These are phyloP conservation scores for Alternaria arbusti DNA, from an alignment of 2,329 filamentous ascomycete species.

Conservation along the genomic window DNA sequence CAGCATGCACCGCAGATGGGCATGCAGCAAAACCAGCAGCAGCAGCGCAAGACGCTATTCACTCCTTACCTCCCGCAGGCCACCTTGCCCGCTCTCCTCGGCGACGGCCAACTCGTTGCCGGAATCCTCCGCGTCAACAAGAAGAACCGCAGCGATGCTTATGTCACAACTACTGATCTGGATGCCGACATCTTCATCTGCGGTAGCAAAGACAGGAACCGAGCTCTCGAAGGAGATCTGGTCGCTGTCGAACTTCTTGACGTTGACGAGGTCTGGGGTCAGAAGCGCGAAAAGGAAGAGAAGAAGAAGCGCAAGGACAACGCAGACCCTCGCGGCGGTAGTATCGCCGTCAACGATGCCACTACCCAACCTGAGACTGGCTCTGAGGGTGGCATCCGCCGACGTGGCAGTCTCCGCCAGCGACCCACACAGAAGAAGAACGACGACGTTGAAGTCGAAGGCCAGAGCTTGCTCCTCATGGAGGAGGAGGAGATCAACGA, in stretches of 20 bases:
- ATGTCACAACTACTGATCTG: slow-evolving; percentile 91
- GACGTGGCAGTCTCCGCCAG: slow-evolving; percentile 93
- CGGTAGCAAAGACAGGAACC: slow-evolving; percentile 97
- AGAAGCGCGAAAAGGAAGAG: slow-evolving; percentile 99
- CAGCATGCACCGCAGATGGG: slow-evolving; percentile 71
- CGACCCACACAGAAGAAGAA: slow-evolving; percentile 99
- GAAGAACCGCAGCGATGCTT: slow-evolving; percentile 98
- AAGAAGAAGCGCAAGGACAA: slow-evolving; percentile 99
- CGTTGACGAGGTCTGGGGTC: slow-evolving; percentile 97
- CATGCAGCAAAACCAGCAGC: slow-evolving; percentile 80
- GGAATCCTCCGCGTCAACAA: slow-evolving; percentile 98
- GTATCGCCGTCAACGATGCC: slow-evolving; percentile 71
- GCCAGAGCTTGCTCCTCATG: slow-evolving; percentile 92
- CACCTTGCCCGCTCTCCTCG: slow-evolving; percentile 85
- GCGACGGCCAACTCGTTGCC: slow-evolving; percentile 91
- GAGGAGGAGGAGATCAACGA: slow-evolving; percentile 99
- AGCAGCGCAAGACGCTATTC: slow-evolving; percentile 97
- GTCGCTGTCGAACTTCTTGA: slow-evolving; percentile 96
- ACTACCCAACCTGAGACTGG: slow-evolving; percentile 63
- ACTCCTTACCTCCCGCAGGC: slow-evolving; percentile 97
- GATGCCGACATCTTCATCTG: slow-evolving; percentile 99
- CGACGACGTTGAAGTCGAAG: slow-evolving; percentile 97
- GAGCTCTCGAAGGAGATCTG: slow-evolving; percentile 92
- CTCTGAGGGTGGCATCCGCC: slow-evolving; percentile 83
- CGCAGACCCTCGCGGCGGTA: slow-evolving; percentile 84